A percentile compares a stretch with the other conserved stretches of the same genome.
Conservation (phyloP, 257 asterid species). For the Solanum verrucosum region DNA sequence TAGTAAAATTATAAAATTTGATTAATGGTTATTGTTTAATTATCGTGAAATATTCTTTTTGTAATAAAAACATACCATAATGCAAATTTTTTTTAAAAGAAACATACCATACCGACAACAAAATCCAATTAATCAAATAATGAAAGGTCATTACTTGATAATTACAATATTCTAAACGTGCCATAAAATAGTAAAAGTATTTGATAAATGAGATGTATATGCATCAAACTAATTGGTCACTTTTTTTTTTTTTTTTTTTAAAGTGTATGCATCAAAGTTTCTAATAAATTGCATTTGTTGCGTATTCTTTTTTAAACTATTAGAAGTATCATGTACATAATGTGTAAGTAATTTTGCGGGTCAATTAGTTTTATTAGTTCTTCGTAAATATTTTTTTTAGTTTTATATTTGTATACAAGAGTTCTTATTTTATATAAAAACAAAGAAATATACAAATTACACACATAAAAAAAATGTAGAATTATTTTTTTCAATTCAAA, state of each 20-base stretch:
- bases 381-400: neutral
- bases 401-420: neutral
- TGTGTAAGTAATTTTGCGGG: neutral
- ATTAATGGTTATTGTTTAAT: neutral
- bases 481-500: neutral
- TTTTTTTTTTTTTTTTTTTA: rapidly evolving
- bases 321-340: neutral
- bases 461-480: neutral
- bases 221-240: neutral
- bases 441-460: neutral
- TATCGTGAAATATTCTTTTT: neutral
- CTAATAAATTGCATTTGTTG: neutral
- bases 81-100: neutral
- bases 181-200: neutral
- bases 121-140: neutral
- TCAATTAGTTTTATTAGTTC: neutral
- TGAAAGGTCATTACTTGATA: neutral
- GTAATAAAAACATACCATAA: neutral
- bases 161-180: neutral
- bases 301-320: neutral
- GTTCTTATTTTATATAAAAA: neutral
- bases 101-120: neutral
- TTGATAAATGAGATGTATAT: neutral
- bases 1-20: neutral
- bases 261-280: neutral